Conservation (phyloP, 164 flowering plant genomes). For the Nelumbo lutea region DNA sequence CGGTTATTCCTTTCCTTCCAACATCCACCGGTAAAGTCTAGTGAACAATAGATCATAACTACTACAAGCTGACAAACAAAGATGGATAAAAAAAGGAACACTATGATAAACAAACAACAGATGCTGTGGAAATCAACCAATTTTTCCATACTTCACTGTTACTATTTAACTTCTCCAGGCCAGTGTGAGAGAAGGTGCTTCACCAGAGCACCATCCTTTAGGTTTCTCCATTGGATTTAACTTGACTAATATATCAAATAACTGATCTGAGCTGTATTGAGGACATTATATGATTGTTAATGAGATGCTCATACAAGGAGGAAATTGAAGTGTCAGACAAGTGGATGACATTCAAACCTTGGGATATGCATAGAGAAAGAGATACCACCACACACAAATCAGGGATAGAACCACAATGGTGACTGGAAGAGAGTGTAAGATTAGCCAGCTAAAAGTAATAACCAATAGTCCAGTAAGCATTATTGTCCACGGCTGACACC, state of each 20-base stretch:
- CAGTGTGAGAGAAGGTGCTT: not conserved
- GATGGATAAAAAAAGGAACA: not conserved
- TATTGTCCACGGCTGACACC: slow-evolving; percentile 99
- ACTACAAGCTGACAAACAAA: not conserved
- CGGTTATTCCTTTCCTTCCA: not conserved
- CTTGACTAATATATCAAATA: not conserved
- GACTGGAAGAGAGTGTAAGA: slow-evolving; percentile 48
- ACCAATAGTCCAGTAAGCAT: slow-evolving; percentile 55
- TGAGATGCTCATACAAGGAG: not conserved
- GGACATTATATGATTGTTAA: not conserved
- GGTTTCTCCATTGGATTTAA: not conserved
- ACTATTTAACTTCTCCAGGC: not conserved
- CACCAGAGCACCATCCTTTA: not conserved
- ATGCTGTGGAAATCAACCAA: not conserved
- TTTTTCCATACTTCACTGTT: not conserved
- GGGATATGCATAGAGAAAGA: slow-evolving; percentile 84
- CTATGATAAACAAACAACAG: not conserved
- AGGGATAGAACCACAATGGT: slow-evolving; percentile 36
- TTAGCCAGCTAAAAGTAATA: slow-evolving; percentile 65
- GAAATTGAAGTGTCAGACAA: not conserved
- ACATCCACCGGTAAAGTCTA: not conserved
- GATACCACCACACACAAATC: slow-evolving; percentile 83
- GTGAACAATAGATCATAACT: not conserved
- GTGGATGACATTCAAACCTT: slow-evolving; percentile 48
- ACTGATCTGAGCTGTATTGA: not conserved